Evolutionary conservation across 2,329 filamentous ascomycete genomes (phyloP).

Genomic region (Allantophomopsis lycopodina): DNA sequence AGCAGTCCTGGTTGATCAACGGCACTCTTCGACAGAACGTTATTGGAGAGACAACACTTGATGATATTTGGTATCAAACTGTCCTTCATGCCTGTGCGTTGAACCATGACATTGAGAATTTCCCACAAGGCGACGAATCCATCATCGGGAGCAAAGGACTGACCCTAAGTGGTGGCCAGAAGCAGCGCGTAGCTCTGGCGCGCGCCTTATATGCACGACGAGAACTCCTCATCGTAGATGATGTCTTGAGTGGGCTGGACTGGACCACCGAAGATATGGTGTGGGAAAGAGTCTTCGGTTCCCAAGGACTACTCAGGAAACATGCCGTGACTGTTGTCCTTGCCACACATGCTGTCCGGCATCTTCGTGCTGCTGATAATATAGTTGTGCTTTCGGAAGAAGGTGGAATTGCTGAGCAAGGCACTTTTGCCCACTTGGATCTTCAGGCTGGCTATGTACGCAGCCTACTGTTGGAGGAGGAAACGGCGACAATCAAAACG

Average conservation of each 20-base stretch:
- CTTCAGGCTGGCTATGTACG: conserved; percentile 19
- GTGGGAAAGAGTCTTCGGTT: conserved; percentile 51
- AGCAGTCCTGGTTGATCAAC: conserved; percentile 31
- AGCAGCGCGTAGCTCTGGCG: conserved; percentile 54
- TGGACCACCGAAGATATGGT: conserved; percentile 25
- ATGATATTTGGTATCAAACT: conserved; percentile 45
- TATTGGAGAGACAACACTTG: conserved; percentile 22
- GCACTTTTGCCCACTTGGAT: conserved; percentile 19
- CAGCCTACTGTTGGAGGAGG: conserved; percentile 3
- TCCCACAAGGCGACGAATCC: conserved; percentile 45
- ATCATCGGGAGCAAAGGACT: conserved; percentile 57
- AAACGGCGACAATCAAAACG: too few species aligned
- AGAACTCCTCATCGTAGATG: conserved; percentile 19
- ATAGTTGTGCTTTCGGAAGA: conserved; percentile 19
- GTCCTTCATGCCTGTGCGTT: conserved; percentile 54
- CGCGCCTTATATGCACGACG: conserved; percentile 27
- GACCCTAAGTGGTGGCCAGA: conserved; percentile 51
- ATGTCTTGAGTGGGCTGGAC: conserved; percentile 20
- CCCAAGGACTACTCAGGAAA: conserved; percentile 1
- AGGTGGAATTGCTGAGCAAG: conserved; percentile 21
- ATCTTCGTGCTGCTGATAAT: conserved; percentile 16
- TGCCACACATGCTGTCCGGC: conserved; percentile 12
- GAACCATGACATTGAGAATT: conserved; percentile 45
- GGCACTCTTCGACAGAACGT: conserved; percentile 26
- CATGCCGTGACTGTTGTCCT: conserved; percentile 20